Evolutionary conservation across 2,329 filamentous ascomycete genomes (phyloP).

Genomic region (Coleophoma cylindrospora): DNA sequence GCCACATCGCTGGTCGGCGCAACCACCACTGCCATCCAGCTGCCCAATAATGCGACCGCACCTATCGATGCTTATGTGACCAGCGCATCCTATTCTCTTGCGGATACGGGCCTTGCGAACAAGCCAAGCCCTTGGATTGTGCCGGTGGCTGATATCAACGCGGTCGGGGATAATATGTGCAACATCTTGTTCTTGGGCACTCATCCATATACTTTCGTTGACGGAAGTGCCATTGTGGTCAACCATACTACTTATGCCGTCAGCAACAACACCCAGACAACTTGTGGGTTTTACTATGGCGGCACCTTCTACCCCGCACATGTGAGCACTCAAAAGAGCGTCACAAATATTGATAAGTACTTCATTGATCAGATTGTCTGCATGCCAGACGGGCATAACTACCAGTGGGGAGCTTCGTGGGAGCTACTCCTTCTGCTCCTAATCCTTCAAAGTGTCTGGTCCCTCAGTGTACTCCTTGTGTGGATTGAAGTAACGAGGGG

Average conservation of each 20-base stretch:
- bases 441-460: no score
- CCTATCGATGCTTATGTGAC: background rate
- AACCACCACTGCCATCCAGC: background rate
- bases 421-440: background rate
- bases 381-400: background rate
- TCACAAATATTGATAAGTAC: background rate
- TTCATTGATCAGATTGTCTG: background rate
- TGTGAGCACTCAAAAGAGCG: background rate
- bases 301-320: background rate
- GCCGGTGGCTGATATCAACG: background rate
- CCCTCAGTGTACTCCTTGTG: no score
- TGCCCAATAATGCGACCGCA: background rate
- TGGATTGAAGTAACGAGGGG: no score
- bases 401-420: background rate
- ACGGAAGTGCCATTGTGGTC: background rate
- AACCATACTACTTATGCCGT: background rate
- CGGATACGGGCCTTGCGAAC: background rate
- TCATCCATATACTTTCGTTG: background rate
- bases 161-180: background rate
- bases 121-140: background rate
- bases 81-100: background rate
- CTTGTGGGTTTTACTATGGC: background rate
- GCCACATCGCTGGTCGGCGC: background rate
- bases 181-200: background rate
- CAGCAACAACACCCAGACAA: background rate